A percentile compares a stretch with the other conserved stretches of the same genome.
Conservation (phyloP, 140 eudicot genomes). For the Oenanthe javanica region DNA sequence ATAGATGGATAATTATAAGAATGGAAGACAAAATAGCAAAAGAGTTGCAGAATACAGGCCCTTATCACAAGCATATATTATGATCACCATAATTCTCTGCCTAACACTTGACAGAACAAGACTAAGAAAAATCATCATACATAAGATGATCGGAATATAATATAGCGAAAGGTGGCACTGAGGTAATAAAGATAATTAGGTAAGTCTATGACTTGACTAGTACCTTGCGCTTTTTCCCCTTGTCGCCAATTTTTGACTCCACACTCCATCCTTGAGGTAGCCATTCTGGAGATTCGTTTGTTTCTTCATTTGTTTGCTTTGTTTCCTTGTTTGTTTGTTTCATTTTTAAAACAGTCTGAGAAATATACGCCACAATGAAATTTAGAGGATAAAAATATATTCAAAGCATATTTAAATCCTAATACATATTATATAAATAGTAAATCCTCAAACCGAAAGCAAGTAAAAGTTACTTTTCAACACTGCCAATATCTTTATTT, state of each 20-base stretch:
- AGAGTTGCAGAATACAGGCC: neutral
- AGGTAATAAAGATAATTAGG: neutral
- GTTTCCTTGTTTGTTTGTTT: neutral
- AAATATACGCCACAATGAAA: neutral
- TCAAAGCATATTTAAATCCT: neutral
- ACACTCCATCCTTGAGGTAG: conserved; percentile 39
- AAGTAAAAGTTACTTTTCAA: neutral
- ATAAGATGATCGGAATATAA: neutral
- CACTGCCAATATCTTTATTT: neutral
- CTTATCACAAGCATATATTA: neutral
- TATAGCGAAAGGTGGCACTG: neutral
- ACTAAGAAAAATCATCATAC: neutral
- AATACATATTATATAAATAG: neutral
- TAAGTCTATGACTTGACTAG: neutral
- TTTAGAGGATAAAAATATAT: neutral
- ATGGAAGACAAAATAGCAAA: neutral
- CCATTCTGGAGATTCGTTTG: conserved; percentile 16
- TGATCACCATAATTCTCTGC: neutral
- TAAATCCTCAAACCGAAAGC: neutral
- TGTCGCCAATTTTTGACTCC: conserved; percentile 18
- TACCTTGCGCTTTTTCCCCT: conserved; percentile 27
- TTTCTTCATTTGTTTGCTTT: neutral
- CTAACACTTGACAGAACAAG: neutral
- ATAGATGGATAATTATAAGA: neutral
- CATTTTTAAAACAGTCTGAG: neutral